Base-by-base conservation (phyloP, 2,329 filamentous ascomycete genomes). In the Graphilbum sp. region DNA sequence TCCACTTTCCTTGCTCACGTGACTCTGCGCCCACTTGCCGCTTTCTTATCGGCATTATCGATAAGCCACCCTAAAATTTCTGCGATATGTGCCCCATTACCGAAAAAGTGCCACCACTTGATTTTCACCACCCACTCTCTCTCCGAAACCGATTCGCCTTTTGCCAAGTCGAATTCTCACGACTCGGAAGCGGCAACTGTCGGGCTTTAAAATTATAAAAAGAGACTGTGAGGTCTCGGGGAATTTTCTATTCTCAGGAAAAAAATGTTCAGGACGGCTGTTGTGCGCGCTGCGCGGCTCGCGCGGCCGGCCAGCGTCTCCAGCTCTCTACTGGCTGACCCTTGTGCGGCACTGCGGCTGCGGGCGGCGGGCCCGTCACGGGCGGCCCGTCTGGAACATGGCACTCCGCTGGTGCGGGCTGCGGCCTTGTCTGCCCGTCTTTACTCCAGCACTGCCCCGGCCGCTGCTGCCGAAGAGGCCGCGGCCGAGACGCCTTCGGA, bases 191-290 rank as follows among this genome's bases (percentile, higher is more conserved):
- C 8, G 30, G 18, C 17, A 15, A 10, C 19, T 4, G 10, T 33
- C 23, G 15, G 3, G 8, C 27, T 34, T 27, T 23, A 13, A n/a
- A n/a, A n/a, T n/a, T n/a, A n/a, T n/a, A n/a, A n/a, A n/a, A n/a
- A n/a, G n/a, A n/a, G n/a, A n/a, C n/a, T n/a, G n/a, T n/a, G n/a
- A n/a, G n/a, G n/a, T n/a, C n/a, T n/a, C n/a, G n/a, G n/a, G n/a
- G n/a, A n/a, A n/a, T n/a, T n/a, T n/a, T n/a, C n/a, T n/a, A n/a
- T n/a, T n/a, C n/a, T n/a, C n/a, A 16, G 36, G 37, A 29, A 25
- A 38, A 41, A 30, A 19, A 48, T 48, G 46, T 43, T 48, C 31
- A 42, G 41, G 30, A 43, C 41, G 16, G 34, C 42, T 16, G 24
- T 47, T 16, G 20, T 46, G 41, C 45, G 45, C 29, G 38, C 41